Base-by-base conservation (phyloP, 1,139 yeast genomes). In the Yamadazyma sp. region DNA sequence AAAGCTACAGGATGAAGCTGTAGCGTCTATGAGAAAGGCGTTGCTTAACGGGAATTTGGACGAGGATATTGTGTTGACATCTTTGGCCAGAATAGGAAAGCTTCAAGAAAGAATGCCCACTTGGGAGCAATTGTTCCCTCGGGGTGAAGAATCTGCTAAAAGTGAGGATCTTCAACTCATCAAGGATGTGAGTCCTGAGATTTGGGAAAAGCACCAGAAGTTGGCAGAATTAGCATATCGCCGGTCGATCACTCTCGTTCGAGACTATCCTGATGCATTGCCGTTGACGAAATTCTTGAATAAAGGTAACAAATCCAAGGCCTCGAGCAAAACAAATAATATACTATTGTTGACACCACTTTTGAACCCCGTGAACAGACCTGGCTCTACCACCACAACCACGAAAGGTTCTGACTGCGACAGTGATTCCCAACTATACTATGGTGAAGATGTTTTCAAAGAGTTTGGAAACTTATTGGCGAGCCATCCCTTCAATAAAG, bases 391-490 rank as follows among this genome's bases (percentile, higher is more conserved):
- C 12, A 2, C 33, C 7, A 16, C 24, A 7, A 23, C 23, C 16
- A 10, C 9, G 3, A 31, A 27, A 20, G 26, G 13, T 11, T 20
- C 30, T 15, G 39, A 40, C 8, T 18, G 5, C 11, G 42, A 26
- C 34, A 8, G 6, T 40, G 53, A 54, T 35, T 40, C 52, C 16
- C 52, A 47, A 26, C 53, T 76, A 31, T 68, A 66, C 46, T 60
- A 70, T 2, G 84, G 84, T 1, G 85, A 80, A 52, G 80, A 76
- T 34, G 81, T 78, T 3, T 80, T 80, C 49, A 76, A 73, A 47
- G 65, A 64, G 31, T 73, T 75, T 50, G 80, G 80, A 1, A 62
- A 64, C 20, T 43, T 58, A 31, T 48, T 75, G 26, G 59, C 78
- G 0, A 55, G 62, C 30, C 75, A 70, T 43, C 60, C 62, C 2